Conservation (phyloP, 176 grass and related monocot species). For the Zea luxurians region DNA sequence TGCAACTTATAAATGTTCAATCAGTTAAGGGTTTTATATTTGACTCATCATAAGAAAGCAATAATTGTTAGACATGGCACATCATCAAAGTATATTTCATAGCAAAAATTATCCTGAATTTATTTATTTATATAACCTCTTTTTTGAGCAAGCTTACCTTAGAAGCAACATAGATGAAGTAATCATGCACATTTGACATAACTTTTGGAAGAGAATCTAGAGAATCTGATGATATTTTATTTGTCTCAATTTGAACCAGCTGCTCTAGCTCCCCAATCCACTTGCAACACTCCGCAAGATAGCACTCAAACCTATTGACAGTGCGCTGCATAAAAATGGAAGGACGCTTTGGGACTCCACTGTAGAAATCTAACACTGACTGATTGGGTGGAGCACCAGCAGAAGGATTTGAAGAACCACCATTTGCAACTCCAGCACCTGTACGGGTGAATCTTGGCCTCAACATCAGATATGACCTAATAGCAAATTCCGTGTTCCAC, state of each 20-base stretch:
- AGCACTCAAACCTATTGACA: constrained; percentile 78
- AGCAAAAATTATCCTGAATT: neutral
- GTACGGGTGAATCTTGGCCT: constrained; percentile 65
- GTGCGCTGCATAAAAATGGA: constrained; percentile 75
- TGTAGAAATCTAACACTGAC: constrained; percentile 82
- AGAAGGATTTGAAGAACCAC: constrained; percentile 44
- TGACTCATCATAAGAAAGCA: neutral
- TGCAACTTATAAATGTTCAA: neutral
- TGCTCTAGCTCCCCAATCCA: constrained; percentile 91
- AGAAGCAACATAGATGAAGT: constrained; percentile 91
- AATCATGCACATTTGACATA: constrained; percentile 94
- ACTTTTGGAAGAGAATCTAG: constrained; percentile 90
- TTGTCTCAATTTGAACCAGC: constrained; percentile 70
- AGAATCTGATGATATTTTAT: constrained; percentile 61
- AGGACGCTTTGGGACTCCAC: constrained; percentile 83
- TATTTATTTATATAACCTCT: neutral
- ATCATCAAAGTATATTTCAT: neutral
- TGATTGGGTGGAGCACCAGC: constrained; percentile 50
- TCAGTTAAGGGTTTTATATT: constrained; percentile 24
- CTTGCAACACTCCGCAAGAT: constrained; percentile 80
- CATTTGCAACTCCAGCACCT: constrained; percentile 49
- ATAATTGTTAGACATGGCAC: neutral
- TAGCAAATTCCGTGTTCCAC: constrained; percentile 77
- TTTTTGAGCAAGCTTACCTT: constrained; percentile 58
- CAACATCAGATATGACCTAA: constrained; percentile 90